Base-by-base conservation (phyloP, 306 rosid species). In the Mimosa pudica region DNA sequence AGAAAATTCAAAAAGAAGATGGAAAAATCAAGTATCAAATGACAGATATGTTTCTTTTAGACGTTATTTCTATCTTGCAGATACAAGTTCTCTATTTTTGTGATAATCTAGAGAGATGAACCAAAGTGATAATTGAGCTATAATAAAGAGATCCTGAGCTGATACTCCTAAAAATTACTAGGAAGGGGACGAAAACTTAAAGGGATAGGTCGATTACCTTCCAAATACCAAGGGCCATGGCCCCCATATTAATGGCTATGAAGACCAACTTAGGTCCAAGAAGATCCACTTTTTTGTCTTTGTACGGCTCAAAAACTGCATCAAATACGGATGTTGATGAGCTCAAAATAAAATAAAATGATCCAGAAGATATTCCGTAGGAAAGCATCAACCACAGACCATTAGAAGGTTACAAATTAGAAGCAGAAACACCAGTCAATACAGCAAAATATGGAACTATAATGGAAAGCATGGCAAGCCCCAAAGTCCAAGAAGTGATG, bases 281-380 rank as follows among this genome's bases (percentile, higher is more conserved):
- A 83, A 96, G 98, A 80, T 96, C 98, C 74, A 96, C 99, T 85
- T 85, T 96, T 62, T 77, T 74, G 86, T 96, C 99, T 89, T 88
- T 96, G 75, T 96, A 96, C 47, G 99, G 98, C 91, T 96, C 99
- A 88, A 96, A 96, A 75, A 96, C 99, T 95, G 96, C 87, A 88
- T 45, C 49, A 30, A 71, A 36, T 16, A 10, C 12, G 66, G 10
- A 16, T 69, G n/a, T 5, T 70, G 44, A 78, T 13, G 18, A 76
- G 51, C 68, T 36, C 54, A 70, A 65, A 80, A 84, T 62, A 77
- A 70, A 33, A 45, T 52, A 48, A 71, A 70, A 54, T 38, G 44
- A 54, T 32, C 78, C 13, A 24, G 70, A 5, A 57, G 16, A 63
- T 52, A 49, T 44, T 74, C 75, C 24, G 14, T 8, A 4, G 24